Base-by-base conservation (phyloP, 345 rosid genomes). In the Citrus inodora region DNA sequence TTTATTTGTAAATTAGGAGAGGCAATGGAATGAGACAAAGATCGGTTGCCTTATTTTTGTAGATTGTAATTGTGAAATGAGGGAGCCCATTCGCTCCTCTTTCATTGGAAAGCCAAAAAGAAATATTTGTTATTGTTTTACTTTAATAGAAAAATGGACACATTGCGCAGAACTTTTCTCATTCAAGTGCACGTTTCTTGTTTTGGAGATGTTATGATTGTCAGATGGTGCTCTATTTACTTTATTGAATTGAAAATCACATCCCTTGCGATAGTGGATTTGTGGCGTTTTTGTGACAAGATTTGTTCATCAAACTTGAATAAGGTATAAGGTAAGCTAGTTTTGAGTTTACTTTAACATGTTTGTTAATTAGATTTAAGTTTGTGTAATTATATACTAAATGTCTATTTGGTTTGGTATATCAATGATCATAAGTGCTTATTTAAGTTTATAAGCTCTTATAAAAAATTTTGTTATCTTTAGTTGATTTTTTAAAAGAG, bases 31-130 rank as follows among this genome's bases (percentile, higher is more conserved):
- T 14, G n/a, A 32, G 40, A 61, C n/a, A 64, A 6, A 22, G 9
- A 42, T 63, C 35, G 24, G 1, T 46, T 70, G 30, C 25, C 61
- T 55, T 64, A 25, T 60, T 53, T 78, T 67, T 17, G 69, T 60
- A 66, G 68, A 83, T 59, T 73, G 81, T 61, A 40, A 62, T 33
- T 61, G 28, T 27, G 28, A 67, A 42, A 42, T 16, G 55, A 56
- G 64, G 79, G 76, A 63, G 81, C 81, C 79, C 60, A 83, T 76
- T 83, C 28, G 76, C 82, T 78, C 76, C 79, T 70, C 61, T 69
- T 65, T 32, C 35, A 33, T 69, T 80, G 74, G 68, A 74, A 74
- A 51, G 40, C 1, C 16, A 48, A 48, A 27, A 59, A 70, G 58
- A 70, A 48, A 27, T 25, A 40, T 40, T 68, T 70, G 16, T 48